Percentiles rank a stretch among this genome's conserved stretches.
phyloP scores from a whole-genome alignment of 1,139 yeast genomes.

The Candida albicans region DNA sequence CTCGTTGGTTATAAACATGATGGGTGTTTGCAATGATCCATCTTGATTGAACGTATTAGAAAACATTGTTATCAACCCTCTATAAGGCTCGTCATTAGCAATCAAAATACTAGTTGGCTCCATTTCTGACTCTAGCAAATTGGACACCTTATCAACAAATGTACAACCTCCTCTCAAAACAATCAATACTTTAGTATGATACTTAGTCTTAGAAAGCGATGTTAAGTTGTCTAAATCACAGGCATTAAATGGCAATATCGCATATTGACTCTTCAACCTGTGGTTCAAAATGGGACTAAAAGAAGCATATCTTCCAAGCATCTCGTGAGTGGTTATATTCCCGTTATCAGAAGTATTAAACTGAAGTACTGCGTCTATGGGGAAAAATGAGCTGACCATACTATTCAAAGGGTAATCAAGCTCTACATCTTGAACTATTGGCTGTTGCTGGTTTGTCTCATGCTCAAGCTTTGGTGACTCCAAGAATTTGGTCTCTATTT shows the following conservation, averaged over 20 bases:
- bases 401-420: constrained; percentile 39
- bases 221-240: constrained; percentile 22
- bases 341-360: constrained; percentile 26
- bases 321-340: constrained; percentile 21
- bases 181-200: constrained; percentile 27
- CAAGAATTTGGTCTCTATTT: constrained; percentile 22
- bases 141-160: constrained; percentile 40
- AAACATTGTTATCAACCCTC: constrained; percentile 46
- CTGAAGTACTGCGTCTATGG: constrained; percentile 38
- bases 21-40: constrained; percentile 33
- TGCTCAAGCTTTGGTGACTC: constrained; percentile 3
- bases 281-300: constrained; percentile 38
- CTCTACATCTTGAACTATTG: constrained; percentile 17
- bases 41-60: constrained; percentile 41
- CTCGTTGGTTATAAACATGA: constrained; percentile 42
- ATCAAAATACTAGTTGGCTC: constrained; percentile 36
- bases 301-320: constrained; percentile 45
- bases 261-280: constrained; percentile 25
- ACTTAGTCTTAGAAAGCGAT: constrained; percentile 8
- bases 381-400: constrained; percentile 43
- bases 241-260: constrained; percentile 30
- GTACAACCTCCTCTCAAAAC: constrained; percentile 46
- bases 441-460: constrained; percentile 1
- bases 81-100: constrained; percentile 43
- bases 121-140: constrained; percentile 29